Conservation (phyloP, 805 yeast species). For the baker's yeast (Saccharomyces cerevisiae) region DNA sequence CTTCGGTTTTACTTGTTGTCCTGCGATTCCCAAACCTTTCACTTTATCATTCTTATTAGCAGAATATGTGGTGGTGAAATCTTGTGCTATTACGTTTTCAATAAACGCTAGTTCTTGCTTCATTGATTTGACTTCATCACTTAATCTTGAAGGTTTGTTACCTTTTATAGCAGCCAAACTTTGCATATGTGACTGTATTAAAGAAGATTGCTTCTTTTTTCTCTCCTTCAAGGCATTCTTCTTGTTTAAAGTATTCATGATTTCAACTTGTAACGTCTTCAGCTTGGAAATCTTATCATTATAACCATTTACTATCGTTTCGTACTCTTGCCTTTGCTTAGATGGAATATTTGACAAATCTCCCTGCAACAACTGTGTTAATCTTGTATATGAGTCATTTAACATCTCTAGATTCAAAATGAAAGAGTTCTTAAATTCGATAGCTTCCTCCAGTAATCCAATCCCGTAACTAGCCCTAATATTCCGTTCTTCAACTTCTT, state of each 20-base stretch:
- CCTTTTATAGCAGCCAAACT: neutral
- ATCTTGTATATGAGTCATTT: neutral
- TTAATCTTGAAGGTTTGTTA: neutral
- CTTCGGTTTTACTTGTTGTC: neutral
- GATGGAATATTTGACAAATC: neutral
- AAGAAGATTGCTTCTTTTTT: slow-evolving; percentile 1
- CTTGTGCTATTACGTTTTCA: neutral
- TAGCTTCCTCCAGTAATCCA: slow-evolving; percentile 2
- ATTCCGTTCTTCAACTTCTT: slow-evolving; percentile 51
- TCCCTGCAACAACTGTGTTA: neutral
- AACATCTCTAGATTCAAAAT: slow-evolving; percentile 11
- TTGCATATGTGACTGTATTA: slow-evolving; percentile 1
- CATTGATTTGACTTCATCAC: neutral
- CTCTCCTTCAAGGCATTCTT: slow-evolving; percentile 1
- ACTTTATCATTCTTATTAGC: neutral
- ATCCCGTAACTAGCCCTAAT: neutral
- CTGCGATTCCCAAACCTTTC: neutral
- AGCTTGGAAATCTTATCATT: slow-evolving; percentile 1
- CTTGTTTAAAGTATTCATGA: neutral
- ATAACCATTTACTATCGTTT: neutral
- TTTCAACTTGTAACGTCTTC: slow-evolving; percentile 1
- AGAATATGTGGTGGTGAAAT: neutral
- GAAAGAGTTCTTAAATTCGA: slow-evolving; percentile 7
- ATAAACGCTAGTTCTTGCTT: neutral
- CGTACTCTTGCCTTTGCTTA: neutral